Base-by-base conservation (phyloP, 805 yeast genomes). In the Zygotorulaspora chibaensis region DNA sequence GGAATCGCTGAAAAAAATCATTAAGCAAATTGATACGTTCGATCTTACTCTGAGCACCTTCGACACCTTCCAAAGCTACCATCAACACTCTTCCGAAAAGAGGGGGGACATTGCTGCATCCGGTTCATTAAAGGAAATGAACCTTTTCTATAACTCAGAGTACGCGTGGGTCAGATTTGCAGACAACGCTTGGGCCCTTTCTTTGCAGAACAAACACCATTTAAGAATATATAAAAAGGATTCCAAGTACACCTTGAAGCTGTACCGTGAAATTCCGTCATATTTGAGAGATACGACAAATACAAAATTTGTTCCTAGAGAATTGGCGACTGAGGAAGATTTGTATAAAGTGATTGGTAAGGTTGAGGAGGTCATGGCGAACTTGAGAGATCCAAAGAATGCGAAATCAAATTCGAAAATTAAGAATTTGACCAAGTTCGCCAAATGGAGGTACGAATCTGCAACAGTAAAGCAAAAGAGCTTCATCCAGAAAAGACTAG, bases 41-140 rank as follows among this genome's bases (percentile, higher is more conserved):
- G 61, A 71, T 36, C 46, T 65, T 11, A 63, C 67, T 1, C 58
- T 73, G 46, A 63, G 67, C 2, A 66, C 76, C 0, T 67, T 67
- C 47, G 70, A 70, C 34, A 69, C 70, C 3, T 69, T 75, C 43
- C 54, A 62, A 8, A 66, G 69, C 5, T 70, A 66, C 41, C 46
- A 58, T 11, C 47, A 50, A 11, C 39, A 31, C n/a, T 33, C 36
- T 6, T 17, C 20, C 30, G 45, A 20, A 38, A 34, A 43, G 16
- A 30, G 26, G 15, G 33, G 49, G 9, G 36, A 40, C 12, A 17
- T 38, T 18, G 46, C 45, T 9, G 16, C 38, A 9, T 38, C 31
- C 8, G 35, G 29, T 20, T 35, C 48, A 2, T 39, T 43, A 15
- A 47, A 47, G 26, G 66, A 62, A 34, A 34, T 38, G n/a, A 49